Evolutionary conservation across 257 asterid genomes (phyloP), one percentile per base, ranked within the genome.

Genomic region (Sherardia arvensis): DNA sequence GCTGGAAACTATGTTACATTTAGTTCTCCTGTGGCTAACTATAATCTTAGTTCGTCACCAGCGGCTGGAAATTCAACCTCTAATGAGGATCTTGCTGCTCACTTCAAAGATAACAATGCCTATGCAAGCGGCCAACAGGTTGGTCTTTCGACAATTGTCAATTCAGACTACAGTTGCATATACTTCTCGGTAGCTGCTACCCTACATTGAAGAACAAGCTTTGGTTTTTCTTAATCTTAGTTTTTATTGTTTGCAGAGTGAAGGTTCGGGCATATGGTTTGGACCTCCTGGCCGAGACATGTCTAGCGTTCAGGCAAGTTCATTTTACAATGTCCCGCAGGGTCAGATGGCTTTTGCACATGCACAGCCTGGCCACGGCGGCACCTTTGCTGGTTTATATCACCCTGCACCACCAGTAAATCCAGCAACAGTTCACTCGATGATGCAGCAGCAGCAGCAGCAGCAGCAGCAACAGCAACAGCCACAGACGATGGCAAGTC

Each of bases 401-500:
- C 96, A 91, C 74, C 95, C 91, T 11, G 87, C 86, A 67, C 96
- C 82, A 73, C 89, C 87, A 43, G 84, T 82, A 40, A 77, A 87
- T 38, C 78, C 90, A 40, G 64, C 86, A 36, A 74, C 83, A 21
- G 81, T 85, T 59, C 93, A 87, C 88, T 86, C 90, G 23, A 82
- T 91, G 48, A 54, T 84, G 79, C 98, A 91, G 59, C 98, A 88
- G 47, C 47, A 91, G 59, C 97, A 87, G n/a, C n/a, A n/a, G n/a
- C n/a, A n/a, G n/a, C 47, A 91, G 59, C 97, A 87, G 79, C 98
- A 91, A 59, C 98, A 88, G 47, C 47, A 91, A 59, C 97, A 87
- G 71, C 71, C 95, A 56, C 98, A 88, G 69, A 78, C 95, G 69
- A 78, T 88, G 58, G 76, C 88, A 25, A 87, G 78, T 63, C 80